Conservation (phyloP, 1,284 basidiomycete genomes). For the Apiotrichum domesticum region DNA sequence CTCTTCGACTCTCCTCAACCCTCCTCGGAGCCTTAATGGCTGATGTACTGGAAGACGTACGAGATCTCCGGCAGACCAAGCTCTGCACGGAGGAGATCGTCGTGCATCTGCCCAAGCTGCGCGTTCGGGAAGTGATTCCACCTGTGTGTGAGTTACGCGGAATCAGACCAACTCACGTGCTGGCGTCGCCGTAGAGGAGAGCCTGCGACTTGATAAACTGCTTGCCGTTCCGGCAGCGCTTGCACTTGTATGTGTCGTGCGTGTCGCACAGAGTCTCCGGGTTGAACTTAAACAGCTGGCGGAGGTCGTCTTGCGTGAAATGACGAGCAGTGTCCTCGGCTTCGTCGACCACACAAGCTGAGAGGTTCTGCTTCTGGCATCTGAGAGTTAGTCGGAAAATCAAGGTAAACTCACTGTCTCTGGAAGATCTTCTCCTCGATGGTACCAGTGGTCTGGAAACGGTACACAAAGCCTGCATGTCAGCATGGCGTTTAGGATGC, state of each 20-base stretch:
- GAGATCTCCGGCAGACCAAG: constrained; percentile 76
- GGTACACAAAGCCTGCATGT: constrained; percentile 81
- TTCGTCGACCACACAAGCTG: constrained; percentile 95
- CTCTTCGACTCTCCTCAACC: no score
- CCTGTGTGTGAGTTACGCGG: constrained; percentile 48
- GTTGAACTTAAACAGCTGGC: constrained; percentile 89
- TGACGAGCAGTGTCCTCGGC: constrained; percentile 93
- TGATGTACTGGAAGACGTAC: constrained; percentile 84
- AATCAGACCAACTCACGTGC: constrained; percentile 67
- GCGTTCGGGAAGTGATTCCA: constrained; percentile 96
- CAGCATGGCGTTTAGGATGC: neutral
- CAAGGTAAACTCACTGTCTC: constrained; percentile 60
- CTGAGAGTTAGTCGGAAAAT: constrained; percentile 31
- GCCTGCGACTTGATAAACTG: constrained; percentile 78
- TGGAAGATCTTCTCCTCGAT: constrained; percentile 99
- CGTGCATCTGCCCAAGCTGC: constrained; percentile 86
- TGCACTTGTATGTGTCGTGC: constrained; percentile 97
- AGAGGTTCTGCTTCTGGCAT: constrained; percentile 92
- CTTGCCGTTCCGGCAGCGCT: constrained; percentile 81
- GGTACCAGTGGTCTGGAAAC: constrained; percentile 94
- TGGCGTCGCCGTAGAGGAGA: constrained; percentile 90
- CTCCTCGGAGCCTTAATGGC: constrained; percentile 20
- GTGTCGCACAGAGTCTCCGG: constrained; percentile 85
- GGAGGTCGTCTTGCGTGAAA: constrained; percentile 83
- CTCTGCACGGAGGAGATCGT: constrained; percentile 90